phyloP scores from a whole-genome alignment of 768 basidiomycete genomes.

The Hericium rajendrae region DNA sequence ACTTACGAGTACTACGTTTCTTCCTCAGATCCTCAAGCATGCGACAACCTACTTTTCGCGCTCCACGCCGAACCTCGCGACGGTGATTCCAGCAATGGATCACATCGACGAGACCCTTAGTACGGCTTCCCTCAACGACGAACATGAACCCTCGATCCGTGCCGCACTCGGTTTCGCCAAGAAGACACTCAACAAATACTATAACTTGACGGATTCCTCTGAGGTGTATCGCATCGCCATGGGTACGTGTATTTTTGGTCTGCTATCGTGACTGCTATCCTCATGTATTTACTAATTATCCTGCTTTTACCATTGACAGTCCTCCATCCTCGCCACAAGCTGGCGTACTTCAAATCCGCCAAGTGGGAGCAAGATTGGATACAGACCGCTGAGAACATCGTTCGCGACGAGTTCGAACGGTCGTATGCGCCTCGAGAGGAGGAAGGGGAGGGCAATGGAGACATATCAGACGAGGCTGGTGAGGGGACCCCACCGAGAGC shows the following conservation, averaged over 20 bases:
- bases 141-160: not conserved
- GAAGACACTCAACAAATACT: conserved; percentile 19
- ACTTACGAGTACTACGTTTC: too few species aligned
- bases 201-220: conserved; percentile 16
- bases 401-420: too few species aligned
- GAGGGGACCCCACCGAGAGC: too few species aligned
- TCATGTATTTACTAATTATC: not conserved
- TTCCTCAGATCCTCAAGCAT: too few species aligned
- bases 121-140: not conserved
- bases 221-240: conserved; percentile 21
- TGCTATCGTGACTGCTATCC: too few species aligned
- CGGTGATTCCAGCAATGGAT: conserved; percentile 22
- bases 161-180: conserved; percentile 13
- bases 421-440: too few species aligned
- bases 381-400: not conserved
- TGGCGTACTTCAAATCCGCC: not conserved
- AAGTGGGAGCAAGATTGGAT: conserved; percentile 1
- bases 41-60: conserved; percentile 14
- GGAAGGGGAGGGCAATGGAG: too few species aligned
- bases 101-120: conserved; percentile 18
- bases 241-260: conserved; percentile 11
- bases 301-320: not conserved
- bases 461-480: too few species aligned
- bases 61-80: conserved; percentile 9
- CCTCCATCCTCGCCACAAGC: not conserved